phyloP scores from a whole-genome alignment of 208 protist species.

The Crithidia mellificae region DNA sequence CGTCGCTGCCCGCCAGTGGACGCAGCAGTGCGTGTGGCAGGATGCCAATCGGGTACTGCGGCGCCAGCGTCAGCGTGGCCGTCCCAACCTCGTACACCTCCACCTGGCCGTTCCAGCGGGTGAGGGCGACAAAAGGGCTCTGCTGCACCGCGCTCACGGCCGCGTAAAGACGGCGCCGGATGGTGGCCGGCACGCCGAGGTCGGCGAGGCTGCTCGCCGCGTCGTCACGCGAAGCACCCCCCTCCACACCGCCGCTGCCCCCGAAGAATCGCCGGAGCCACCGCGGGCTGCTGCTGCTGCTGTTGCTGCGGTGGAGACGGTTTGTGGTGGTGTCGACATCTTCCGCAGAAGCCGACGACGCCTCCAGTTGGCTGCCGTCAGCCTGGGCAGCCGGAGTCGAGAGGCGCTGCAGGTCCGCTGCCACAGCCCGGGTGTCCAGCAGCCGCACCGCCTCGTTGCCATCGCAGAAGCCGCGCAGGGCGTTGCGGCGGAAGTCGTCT shows the following conservation, averaged over 20 bases:
- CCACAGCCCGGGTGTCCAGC: conserved; percentile 27
- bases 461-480: conserved; percentile 24
- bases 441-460: conserved; percentile 27
- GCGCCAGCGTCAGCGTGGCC: conserved; percentile 22
- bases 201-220: not conserved
- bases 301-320: no score
- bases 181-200: not conserved
- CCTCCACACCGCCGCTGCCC: not conserved
- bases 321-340: not conserved
- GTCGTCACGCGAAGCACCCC: not conserved
- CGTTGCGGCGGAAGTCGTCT: conserved; percentile 34
- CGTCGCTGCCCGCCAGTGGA: not conserved
- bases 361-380: not conserved
- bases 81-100: conserved; percentile 50
- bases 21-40: conserved; percentile 38
- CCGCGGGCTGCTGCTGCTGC: not conserved
- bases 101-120: conserved; percentile 68
- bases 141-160: conserved; percentile 68
- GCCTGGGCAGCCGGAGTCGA: not conserved
- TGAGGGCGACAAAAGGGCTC: conserved; percentile 49
- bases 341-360: no score
- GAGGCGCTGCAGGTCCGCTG: conserved; percentile 23
- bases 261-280: conserved; percentile 30
- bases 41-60: conserved; percentile 38
- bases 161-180: conserved; percentile 43